Evolutionary conservation across 2,329 filamentous ascomycete genomes (phyloP), one percentile per base, ranked within the genome.

Genomic region (Lachnellula subtilissima): DNA sequence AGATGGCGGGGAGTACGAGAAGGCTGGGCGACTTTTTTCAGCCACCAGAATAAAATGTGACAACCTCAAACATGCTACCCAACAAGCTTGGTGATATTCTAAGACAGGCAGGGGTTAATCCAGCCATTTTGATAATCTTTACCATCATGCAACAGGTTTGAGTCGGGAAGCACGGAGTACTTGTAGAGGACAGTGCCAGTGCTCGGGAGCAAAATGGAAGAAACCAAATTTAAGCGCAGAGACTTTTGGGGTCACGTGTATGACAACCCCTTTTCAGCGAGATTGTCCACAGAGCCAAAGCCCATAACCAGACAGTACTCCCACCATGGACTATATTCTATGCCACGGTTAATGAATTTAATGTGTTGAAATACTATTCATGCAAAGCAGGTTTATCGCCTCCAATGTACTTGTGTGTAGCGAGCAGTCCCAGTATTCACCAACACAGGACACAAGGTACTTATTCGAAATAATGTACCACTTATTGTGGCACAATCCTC

Each of bases 41-140:
- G 63, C 63, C 63, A 59, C 58, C 61, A 47, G 37, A 60, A 54
- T 60, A 43, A 52, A 42, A 25, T 52, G 55, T 52, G 19, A 54
- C 43, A 42, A 50, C 37, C 39, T 57, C 53, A 56, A 63, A 61
- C 53, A 49, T 50, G 35, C 39, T 48, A 52, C 47, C 56, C 58
- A 49, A 11, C 40, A 46, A 15, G 49, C 43, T 53, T 50, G 52
- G 50, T 59, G 53, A 58, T 47, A 50, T 52, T 54, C 2, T 9
- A 12, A 9, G 46, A 55, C 51, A 43, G 37, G 42, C 54, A 59
- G 32, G 55, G 56, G 40, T 52, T 9, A 12, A 22, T 56, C 57
- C 59, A 57, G 55, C 59, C 55, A 58, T 58, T 53, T 47, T 42
- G 25, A 19, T n/a, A 19, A 53, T 53, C 51, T 36, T 9, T 52